phyloP scores from a whole-genome alignment of 345 rosid species.

The Hibiscus trionum region DNA sequence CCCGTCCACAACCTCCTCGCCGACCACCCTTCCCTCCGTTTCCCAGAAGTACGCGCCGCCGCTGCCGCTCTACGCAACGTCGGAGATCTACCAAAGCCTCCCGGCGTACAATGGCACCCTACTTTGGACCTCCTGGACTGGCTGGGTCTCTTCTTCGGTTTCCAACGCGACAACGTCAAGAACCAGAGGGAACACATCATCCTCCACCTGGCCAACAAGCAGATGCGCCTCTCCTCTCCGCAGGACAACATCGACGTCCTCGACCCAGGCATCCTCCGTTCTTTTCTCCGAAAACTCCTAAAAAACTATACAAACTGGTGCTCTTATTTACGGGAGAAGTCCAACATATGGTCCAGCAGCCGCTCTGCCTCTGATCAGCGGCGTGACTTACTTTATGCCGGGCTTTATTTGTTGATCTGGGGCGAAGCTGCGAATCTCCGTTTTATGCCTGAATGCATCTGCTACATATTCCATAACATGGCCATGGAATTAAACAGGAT shows the following conservation, averaged over 20 bases:
- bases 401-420: constrained; percentile 72
- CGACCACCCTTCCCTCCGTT: constrained; percentile 91
- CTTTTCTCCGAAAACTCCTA: constrained; percentile 61
- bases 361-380: constrained; percentile 44
- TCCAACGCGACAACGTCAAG: constrained; percentile 72
- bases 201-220: constrained; percentile 88
- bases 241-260: constrained; percentile 82
- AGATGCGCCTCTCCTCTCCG: constrained; percentile 93
- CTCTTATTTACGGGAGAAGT: constrained; percentile 61
- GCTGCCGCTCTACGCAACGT: constrained; percentile 75
- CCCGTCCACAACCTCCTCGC: constrained; percentile 92
- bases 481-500: constrained; percentile 89
- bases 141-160: constrained; percentile 81
- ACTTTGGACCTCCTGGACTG: constrained; percentile 84
- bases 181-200: constrained; percentile 91
- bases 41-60: constrained; percentile 91
- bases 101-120: constrained; percentile 59
- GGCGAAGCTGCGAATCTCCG: constrained; percentile 87
- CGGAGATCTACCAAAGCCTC: constrained; percentile 76
- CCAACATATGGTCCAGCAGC: constrained; percentile 83
- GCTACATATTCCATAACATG: constrained; percentile 84
- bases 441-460: constrained; percentile 89
- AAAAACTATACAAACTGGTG: constrained; percentile 82
- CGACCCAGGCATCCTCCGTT: constrained; percentile 54
- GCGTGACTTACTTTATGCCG: constrained; percentile 61